These are phyloP conservation scores for Backusella sp. DNA, from an alignment of 192 early-diverging fungal species.

Conservation along the genomic window DNA sequence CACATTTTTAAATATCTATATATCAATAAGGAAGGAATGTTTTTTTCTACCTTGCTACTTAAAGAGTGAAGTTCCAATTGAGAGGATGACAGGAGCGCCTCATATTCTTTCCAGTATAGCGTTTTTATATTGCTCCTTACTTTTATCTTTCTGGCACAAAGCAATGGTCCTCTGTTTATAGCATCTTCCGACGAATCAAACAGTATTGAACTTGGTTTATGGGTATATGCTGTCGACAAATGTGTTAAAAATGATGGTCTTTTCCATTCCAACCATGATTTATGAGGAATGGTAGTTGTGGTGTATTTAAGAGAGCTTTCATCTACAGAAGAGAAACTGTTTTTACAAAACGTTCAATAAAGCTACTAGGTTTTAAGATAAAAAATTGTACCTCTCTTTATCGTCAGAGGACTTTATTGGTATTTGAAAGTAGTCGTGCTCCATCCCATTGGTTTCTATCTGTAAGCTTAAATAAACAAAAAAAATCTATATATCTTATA, in stretches of 20 bases:
- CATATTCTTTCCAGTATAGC: background rate
- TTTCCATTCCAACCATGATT: background rate
- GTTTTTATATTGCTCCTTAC: background rate
- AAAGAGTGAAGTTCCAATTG: background rate
- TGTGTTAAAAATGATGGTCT: constrained; percentile 2
- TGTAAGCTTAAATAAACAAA: background rate
- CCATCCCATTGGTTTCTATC: background rate
- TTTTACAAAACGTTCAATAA: background rate
- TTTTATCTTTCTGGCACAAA: background rate
- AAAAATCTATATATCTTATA: background rate
- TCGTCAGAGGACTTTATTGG: background rate
- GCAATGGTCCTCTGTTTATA: background rate
- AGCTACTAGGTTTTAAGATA: no score
- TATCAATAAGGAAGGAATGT: background rate
- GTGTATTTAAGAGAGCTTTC: background rate
- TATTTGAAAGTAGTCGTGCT: background rate
- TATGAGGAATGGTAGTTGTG: background rate
- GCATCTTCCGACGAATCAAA: background rate
- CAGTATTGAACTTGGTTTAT: background rate
- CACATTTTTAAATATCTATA: background rate
- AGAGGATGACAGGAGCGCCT: background rate
- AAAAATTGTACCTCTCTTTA: background rate
- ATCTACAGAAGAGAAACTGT: background rate
- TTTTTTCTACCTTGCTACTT: background rate
- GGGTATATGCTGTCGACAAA: background rate